Evolutionary conservation across 306 rosid species (phyloP).

Genomic region (Fragaria vesca): DNA sequence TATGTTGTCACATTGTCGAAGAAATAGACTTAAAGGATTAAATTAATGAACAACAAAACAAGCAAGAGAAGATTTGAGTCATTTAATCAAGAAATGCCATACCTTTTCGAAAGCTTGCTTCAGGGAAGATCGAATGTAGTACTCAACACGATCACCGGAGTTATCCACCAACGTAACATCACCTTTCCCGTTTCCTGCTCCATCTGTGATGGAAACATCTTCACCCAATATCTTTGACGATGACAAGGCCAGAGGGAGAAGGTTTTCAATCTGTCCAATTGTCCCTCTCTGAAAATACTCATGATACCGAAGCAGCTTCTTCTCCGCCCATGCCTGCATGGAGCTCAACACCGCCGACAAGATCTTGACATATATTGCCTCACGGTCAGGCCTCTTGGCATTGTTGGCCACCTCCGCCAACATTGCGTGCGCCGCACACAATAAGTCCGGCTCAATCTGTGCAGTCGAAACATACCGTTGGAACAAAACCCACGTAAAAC

Average conservation of each 20-base stretch:
- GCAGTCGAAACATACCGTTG: conserved; percentile 74
- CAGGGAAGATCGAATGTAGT: conserved; percentile 64
- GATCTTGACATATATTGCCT: conserved; percentile 50
- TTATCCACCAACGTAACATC: conserved; percentile 58
- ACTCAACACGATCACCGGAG: conserved; percentile 60
- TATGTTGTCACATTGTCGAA: neutral
- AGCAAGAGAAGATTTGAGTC: neutral
- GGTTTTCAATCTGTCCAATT: conserved; percentile 61
- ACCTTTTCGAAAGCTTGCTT: conserved; percentile 73
- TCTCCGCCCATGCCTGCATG: conserved; percentile 78
- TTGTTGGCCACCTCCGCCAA: conserved; percentile 71
- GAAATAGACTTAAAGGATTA: neutral
- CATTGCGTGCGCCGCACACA: conserved; percentile 77
- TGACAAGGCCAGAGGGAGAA: conserved; percentile 70
- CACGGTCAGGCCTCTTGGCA: conserved; percentile 65
- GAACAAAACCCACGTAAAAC: conserved; percentile 86
- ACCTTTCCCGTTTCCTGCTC: conserved; percentile 42
- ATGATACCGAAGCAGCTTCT: conserved; percentile 64
- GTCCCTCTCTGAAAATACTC: conserved; percentile 68
- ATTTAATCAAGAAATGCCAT: neutral
- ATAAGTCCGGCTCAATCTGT: conserved; percentile 69
- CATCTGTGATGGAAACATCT: conserved; percentile 54
- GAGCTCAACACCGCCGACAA: conserved; percentile 64
- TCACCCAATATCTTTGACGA: conserved; percentile 77
- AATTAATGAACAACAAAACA: neutral